Conservation (phyloP, 179 eudicot genomes). For the Carnegiea gigantea region DNA sequence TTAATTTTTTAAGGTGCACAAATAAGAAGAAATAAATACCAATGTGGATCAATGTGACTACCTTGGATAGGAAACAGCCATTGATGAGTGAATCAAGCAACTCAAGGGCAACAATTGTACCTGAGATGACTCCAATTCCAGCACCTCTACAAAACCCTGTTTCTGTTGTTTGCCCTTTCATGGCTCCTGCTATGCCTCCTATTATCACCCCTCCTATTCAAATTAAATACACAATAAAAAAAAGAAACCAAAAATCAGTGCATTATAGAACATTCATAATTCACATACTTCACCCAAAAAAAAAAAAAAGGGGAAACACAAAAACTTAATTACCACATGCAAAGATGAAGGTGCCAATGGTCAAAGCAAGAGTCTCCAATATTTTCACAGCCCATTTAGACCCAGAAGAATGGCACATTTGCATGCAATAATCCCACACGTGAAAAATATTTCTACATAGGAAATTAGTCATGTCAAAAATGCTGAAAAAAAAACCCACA, state of each 20-base stretch:
- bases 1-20: no score
- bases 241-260: no score
- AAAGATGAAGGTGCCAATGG: neutral
- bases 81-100: slow-evolving; percentile 53
- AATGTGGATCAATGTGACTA: slow-evolving; percentile 8
- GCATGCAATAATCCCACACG: neutral
- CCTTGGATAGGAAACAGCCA: slow-evolving; percentile 82
- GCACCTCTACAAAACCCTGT: slow-evolving; percentile 78
- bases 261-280: no score
- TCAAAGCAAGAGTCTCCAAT: neutral
- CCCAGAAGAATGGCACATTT: neutral
- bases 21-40: neutral
- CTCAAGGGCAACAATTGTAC: slow-evolving; percentile 78
- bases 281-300: neutral
- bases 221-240: neutral
- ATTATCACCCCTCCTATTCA: slow-evolving; percentile 68
- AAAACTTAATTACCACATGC: neutral
- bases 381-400: neutral
- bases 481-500: neutral
- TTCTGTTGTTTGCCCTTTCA: slow-evolving; percentile 92
- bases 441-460: neutral
- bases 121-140: slow-evolving; percentile 66
- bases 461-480: neutral
- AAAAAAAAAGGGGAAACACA: neutral
- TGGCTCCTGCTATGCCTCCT: slow-evolving; percentile 74